Evolutionary conservation across 257 asterid genomes (phyloP).

Genomic region (Fraxinus cuspidata): DNA sequence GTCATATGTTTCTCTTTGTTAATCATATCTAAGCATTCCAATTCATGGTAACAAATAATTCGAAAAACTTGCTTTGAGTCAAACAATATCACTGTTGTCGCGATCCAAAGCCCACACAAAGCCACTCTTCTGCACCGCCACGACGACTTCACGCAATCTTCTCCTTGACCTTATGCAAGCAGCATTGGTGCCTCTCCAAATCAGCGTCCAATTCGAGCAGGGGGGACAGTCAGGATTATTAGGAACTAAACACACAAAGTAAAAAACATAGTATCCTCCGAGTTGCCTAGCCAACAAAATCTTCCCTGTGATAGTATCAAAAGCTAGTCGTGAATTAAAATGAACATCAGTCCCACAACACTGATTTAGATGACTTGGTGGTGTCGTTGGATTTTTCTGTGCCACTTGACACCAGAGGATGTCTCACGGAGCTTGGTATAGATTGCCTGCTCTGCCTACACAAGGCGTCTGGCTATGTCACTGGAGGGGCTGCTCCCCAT

Average conservation of each 20-base stretch:
- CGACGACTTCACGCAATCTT: slow-evolving; percentile 51
- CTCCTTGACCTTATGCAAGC: slow-evolving; percentile 36
- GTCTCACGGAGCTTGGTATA: slow-evolving; percentile 57
- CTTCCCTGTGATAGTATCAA: slow-evolving; percentile 45
- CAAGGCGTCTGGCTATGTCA: slow-evolving; percentile 41
- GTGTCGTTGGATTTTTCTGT: slow-evolving; percentile 47
- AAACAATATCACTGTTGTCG: slow-evolving; percentile 43
- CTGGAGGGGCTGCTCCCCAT: slow-evolving; percentile 89
- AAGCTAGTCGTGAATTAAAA: slow-evolving; percentile 55
- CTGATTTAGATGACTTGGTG: slow-evolving; percentile 44
- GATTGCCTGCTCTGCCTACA: slow-evolving; percentile 65
- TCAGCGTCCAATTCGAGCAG: slow-evolving; percentile 78
- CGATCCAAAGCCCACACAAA: slow-evolving; percentile 75
- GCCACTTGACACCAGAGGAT: slow-evolving; percentile 55
- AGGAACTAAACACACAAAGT: slow-evolving; percentile 54
- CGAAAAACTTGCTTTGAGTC: slow-evolving; percentile 37
- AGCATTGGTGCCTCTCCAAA: slow-evolving; percentile 84
- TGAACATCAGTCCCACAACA: slow-evolving; percentile 64
- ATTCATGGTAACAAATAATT: too few species aligned
- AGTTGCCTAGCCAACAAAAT: slow-evolving; percentile 57
- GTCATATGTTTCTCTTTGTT: not conserved
- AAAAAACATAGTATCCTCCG: slow-evolving; percentile 67
- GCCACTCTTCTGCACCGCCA: too few species aligned
- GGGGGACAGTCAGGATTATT: slow-evolving; percentile 67
- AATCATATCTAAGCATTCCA: too few species aligned